These are phyloP conservation scores for Plectosphaerella plurivora DNA, from an alignment of 2,329 filamentous ascomycete genomes.

Conservation along the genomic window DNA sequence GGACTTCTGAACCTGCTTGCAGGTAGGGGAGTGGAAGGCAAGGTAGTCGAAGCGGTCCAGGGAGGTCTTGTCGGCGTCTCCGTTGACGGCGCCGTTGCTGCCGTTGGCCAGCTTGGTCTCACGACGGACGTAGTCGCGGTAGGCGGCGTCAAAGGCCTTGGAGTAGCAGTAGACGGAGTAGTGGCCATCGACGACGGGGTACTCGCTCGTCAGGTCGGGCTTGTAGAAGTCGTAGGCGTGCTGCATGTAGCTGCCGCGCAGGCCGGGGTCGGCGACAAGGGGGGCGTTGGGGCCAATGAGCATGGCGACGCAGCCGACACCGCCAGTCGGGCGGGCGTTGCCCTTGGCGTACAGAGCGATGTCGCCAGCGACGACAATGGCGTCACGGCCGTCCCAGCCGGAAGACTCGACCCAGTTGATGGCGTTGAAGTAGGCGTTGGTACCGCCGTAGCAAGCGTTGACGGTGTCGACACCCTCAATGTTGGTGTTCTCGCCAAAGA, in stretches of 20 bases:
- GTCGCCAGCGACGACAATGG: constrained; percentile 74
- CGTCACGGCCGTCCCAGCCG: constrained; percentile 79
- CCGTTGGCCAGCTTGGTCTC: constrained; percentile 59
- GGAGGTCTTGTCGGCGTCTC: constrained; percentile 49
- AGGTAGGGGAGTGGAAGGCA: constrained; percentile 78
- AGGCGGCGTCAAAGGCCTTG: constrained; percentile 74
- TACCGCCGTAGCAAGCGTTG: constrained; percentile 84
- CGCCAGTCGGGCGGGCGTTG: constrained; percentile 74
- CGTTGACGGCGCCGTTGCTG: constrained; percentile 48
- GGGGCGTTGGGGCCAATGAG: constrained; percentile 75
- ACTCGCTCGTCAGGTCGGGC: constrained; percentile 82
- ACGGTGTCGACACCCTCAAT: constrained; percentile 79
- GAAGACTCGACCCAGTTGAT: constrained; percentile 86
- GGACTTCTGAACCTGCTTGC: constrained; percentile 83
- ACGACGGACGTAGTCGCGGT: constrained; percentile 74
- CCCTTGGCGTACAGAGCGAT: constrained; percentile 85
- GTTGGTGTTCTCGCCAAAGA: constrained; percentile 80
- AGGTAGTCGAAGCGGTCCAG: constrained; percentile 82
- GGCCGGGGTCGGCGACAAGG: constrained; percentile 71
- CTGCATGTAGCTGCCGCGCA: constrained; percentile 75
- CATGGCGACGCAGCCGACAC: constrained; percentile 75
- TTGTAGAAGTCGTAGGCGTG: constrained; percentile 91
- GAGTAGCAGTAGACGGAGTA: constrained; percentile 80
- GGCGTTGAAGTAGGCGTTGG: constrained; percentile 78
- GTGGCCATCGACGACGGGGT: constrained; percentile 80